phyloP scores from a whole-genome alignment of 257 asterid genomes.

The Paraleonurus japonicus region DNA sequence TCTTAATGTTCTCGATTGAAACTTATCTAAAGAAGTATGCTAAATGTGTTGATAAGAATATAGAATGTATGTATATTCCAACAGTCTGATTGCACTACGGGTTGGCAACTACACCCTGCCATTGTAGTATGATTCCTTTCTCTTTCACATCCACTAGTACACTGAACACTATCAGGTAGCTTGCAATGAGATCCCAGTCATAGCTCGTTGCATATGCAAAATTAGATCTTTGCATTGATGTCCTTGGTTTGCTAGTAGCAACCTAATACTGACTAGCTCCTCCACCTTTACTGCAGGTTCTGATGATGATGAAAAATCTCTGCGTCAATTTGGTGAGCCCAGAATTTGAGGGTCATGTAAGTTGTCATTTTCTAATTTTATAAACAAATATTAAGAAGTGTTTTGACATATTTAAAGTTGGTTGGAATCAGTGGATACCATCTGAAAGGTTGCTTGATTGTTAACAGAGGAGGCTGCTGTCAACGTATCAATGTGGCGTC shows the following conservation, averaged over 20 bases:
- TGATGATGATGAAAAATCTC: slow-evolving; percentile 84
- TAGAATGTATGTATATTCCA: not conserved
- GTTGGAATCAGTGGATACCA: not conserved
- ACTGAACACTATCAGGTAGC: not conserved
- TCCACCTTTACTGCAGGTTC: slow-evolving; percentile 42
- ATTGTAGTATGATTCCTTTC: not conserved
- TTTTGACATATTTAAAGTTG: not conserved
- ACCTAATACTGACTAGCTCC: not conserved
- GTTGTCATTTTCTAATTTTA: slow-evolving; percentile 19
- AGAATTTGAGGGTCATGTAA: slow-evolving; percentile 80
- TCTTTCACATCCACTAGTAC: not conserved
- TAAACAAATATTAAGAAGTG: not conserved
- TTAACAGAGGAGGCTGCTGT: slow-evolving; percentile 60
- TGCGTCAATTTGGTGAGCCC: slow-evolving; percentile 69
- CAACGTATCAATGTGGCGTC: slow-evolving; percentile 32
- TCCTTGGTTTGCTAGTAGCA: not conserved
- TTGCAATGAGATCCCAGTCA: not conserved
- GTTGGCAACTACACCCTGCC: not conserved
- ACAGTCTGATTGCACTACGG: not conserved
- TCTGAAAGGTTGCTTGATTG: slow-evolving; percentile 12
- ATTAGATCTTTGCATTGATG: not conserved
- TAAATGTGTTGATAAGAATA: not conserved
- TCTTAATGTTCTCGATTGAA: not conserved
- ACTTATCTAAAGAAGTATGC: not conserved
- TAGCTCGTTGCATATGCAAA: not conserved